Evolutionary conservation across 2,329 filamentous ascomycete species (phyloP).

Genomic region (Claviceps cyperi): DNA sequence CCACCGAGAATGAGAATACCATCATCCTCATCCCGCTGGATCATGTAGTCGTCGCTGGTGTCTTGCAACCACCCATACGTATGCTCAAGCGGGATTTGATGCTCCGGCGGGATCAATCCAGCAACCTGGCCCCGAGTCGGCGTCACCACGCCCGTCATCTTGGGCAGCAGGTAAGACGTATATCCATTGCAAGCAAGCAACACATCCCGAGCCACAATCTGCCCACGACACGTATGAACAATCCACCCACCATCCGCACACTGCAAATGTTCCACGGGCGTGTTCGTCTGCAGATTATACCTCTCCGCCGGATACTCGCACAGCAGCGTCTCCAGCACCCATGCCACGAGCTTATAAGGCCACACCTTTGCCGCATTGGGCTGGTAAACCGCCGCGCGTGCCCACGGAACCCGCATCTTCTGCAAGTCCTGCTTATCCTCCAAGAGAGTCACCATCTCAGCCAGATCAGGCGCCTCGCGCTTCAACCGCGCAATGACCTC

Average conservation of each 20-base stretch:
- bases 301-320: slow-evolving; percentile 19
- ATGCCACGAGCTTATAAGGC: slow-evolving; percentile 74
- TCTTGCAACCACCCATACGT: slow-evolving; percentile 48
- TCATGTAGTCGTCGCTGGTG: slow-evolving; percentile 49
- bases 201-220: slow-evolving; percentile 45
- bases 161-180: slow-evolving; percentile 59
- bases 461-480: slow-evolving; percentile 40
- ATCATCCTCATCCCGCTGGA: slow-evolving; percentile 46
- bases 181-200: slow-evolving; percentile 77
- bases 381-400: slow-evolving; percentile 50
- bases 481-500: slow-evolving; percentile 35
- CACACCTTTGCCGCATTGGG: slow-evolving; percentile 53
- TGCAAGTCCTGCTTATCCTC: slow-evolving; percentile 26
- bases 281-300: slow-evolving; percentile 65
- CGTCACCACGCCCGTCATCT: slow-evolving; percentile 56
- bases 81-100: slow-evolving; percentile 28
- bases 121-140: slow-evolving; percentile 64
- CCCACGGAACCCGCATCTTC: slow-evolving; percentile 38
- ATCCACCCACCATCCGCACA: slow-evolving; percentile 32
- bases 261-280: slow-evolving; percentile 42
- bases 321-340: slow-evolving; percentile 49
- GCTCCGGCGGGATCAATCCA: slow-evolving; percentile 43
- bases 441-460: slow-evolving; percentile 29
- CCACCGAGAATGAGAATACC: slow-evolving; percentile 56
- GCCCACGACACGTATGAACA: slow-evolving; percentile 55